Evolutionary conservation across 129 eudicot genomes (phyloP).

Genomic region (Oenanthe sinensis): DNA sequence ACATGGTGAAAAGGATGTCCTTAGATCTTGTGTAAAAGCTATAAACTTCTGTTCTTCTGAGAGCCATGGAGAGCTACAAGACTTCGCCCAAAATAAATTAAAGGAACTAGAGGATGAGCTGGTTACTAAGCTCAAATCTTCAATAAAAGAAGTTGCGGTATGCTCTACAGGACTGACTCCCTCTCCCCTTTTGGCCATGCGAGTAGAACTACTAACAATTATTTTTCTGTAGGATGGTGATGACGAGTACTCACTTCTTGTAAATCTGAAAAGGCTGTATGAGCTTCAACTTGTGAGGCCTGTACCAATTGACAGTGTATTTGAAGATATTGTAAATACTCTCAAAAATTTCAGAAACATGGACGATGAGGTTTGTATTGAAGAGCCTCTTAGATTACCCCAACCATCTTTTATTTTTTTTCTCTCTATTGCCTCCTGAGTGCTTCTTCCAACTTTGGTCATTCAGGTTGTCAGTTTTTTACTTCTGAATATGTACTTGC

Average conservation of each 20-base stretch:
- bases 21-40: slow-evolving; percentile 85
- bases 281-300: slow-evolving; percentile 68
- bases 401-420: background rate
- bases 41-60: slow-evolving; percentile 59
- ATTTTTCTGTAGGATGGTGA: slow-evolving; percentile 69
- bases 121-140: slow-evolving; percentile 58
- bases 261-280: slow-evolving; percentile 80
- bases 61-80: slow-evolving; percentile 87
- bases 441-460: background rate
- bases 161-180: slow-evolving; percentile 7
- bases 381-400: slow-evolving; percentile 8
- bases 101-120: slow-evolving; percentile 89
- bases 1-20: slow-evolving; percentile 92
- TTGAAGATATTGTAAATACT: slow-evolving; percentile 48
- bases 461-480: slow-evolving; percentile 72
- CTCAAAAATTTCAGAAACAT: slow-evolving; percentile 49
- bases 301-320: slow-evolving; percentile 66
- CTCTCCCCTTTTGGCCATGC: background rate
- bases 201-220: slow-evolving; percentile 16
- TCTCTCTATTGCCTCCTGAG: background rate
- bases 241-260: slow-evolving; percentile 90
- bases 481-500: slow-evolving; percentile 90
- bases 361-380: slow-evolving; percentile 65
- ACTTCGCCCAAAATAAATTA: slow-evolving; percentile 60
- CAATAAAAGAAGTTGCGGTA: slow-evolving; percentile 84